Evolutionary conservation across 1,284 basidiomycete species (phyloP).

Genomic region (Marasmius oreades): DNA sequence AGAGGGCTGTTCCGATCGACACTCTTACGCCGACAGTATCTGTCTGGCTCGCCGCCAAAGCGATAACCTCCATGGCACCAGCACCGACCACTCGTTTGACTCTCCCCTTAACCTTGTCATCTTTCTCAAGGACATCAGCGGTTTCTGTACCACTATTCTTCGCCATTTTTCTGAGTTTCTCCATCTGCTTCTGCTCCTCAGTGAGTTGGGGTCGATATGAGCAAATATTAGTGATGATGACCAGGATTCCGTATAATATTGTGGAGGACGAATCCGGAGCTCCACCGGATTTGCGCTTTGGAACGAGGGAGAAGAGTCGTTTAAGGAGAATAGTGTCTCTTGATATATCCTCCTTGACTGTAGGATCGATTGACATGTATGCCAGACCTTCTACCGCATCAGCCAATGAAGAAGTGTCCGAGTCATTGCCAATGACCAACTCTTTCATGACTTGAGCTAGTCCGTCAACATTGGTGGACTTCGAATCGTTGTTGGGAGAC

Average conservation of each 20-base stretch:
- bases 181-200: constrained; percentile 79
- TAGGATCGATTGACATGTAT: constrained; percentile 68
- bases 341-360: constrained; percentile 64
- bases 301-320: constrained; percentile 57
- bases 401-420: constrained; percentile 36
- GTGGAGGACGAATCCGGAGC: constrained; percentile 39
- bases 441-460: constrained; percentile 57
- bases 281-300: constrained; percentile 40
- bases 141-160: constrained; percentile 33
- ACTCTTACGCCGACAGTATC: constrained; percentile 56
- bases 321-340: constrained; percentile 54
- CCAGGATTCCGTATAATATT: constrained; percentile 72
- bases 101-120: constrained; percentile 59
- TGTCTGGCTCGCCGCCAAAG: constrained; percentile 48
- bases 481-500: constrained; percentile 26
- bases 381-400: constrained; percentile 83
- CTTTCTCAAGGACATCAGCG: constrained; percentile 47
- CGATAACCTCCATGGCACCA: constrained; percentile 63
- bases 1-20: constrained; percentile 52
- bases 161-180: constrained; percentile 73
- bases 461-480: constrained; percentile 36
- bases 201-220: constrained; percentile 66
- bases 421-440: constrained; percentile 42
- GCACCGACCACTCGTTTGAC: constrained; percentile 53
- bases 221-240: constrained; percentile 73